Percentiles rank a stretch among this genome's conserved stretches.
Conservation (phyloP, 2,329 filamentous ascomycete genomes). For the Beauveria sp. region DNA sequence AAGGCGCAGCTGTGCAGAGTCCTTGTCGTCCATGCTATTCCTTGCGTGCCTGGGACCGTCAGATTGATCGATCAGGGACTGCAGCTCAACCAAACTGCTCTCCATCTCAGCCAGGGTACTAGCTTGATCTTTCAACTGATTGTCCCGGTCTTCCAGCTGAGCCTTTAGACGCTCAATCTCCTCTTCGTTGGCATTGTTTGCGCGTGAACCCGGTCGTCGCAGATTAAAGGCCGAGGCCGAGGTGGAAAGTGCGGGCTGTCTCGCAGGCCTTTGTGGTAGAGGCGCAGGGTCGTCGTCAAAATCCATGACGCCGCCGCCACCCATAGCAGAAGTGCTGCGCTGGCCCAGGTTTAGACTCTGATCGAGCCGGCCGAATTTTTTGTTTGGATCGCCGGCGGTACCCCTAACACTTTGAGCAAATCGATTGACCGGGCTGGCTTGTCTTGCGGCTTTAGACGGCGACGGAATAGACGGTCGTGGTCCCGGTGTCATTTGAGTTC, state of each 20-base stretch:
- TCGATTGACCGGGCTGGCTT: conserved; percentile 42
- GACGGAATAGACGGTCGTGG: conserved; percentile 47
- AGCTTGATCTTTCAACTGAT: conserved; percentile 82
- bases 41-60: conserved; percentile 34
- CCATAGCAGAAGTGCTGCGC: conserved; percentile 54
- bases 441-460: conserved; percentile 36
- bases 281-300: conserved; percentile 54
- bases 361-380: conserved; percentile 40
- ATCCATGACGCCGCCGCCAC: conserved; percentile 40
- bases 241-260: conserved; percentile 46
- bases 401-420: conserved; percentile 59
- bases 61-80: conserved; percentile 56
- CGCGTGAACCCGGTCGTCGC: conserved; percentile 44
- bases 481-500: conserved; percentile 54
- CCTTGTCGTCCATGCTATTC: conserved; percentile 56
- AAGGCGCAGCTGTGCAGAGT: conserved; percentile 69
- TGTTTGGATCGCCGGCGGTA: conserved; percentile 53
- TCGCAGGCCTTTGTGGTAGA: conserved; percentile 41
- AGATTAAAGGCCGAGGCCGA: conserved; percentile 48
- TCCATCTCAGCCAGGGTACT: conserved; percentile 84
- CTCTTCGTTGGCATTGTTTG: conserved; percentile 52
- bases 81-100: conserved; percentile 70
- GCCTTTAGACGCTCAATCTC: conserved; percentile 66
- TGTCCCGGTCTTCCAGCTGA: conserved; percentile 76
- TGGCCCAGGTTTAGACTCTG: conserved; percentile 45